A percentile compares a stretch with the other conserved stretches of the same genome.
phyloP scores from a whole-genome alignment of 2,329 filamentous ascomycete genomes.

The Apiospora hydei region DNA sequence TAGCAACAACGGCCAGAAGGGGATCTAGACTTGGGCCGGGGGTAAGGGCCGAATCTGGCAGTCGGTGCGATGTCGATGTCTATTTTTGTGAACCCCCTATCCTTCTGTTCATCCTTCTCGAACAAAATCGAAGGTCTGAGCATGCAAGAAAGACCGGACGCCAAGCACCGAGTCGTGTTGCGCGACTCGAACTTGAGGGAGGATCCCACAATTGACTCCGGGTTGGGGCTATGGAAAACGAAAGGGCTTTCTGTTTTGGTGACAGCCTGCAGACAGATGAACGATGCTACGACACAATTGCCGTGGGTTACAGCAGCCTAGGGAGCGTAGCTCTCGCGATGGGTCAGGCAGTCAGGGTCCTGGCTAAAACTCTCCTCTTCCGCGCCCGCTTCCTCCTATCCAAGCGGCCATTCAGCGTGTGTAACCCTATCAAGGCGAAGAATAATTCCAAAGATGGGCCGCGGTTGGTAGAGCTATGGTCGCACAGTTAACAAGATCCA shows the following conservation, averaged over 20 bases:
- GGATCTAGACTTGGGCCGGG: slow-evolving; percentile 8
- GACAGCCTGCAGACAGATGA: not conserved
- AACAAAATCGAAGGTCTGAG: not conserved
- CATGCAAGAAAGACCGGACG: slow-evolving; percentile 10
- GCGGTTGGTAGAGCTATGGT: slow-evolving; percentile 2
- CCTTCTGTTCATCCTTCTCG: slow-evolving; percentile 1
- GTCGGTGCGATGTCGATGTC: slow-evolving; percentile 6
- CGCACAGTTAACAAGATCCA: slow-evolving; percentile 18
- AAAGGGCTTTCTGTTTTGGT: not conserved
- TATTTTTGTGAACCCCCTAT: slow-evolving; percentile 21
- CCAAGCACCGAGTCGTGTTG: slow-evolving; percentile 16
- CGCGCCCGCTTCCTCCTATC: slow-evolving; percentile 5
- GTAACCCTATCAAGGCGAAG: slow-evolving; percentile 11
- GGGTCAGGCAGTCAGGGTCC: slow-evolving; percentile 17
- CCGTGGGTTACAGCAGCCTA: not conserved
- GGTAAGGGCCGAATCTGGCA: slow-evolving; percentile 11
- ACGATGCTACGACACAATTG: not conserved
- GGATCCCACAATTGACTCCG: not conserved
- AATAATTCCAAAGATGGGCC: slow-evolving; percentile 6
- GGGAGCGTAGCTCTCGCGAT: not conserved
- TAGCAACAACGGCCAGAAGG: slow-evolving; percentile 14
- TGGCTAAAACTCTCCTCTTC: slow-evolving; percentile 13
- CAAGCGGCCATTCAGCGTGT: not conserved
- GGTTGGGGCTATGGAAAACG: slow-evolving; percentile 9
- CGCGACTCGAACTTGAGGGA: not conserved